Conservation (phyloP, 192 early-diverging fungal species). For the Hyaloraphidium curvatum region DNA sequence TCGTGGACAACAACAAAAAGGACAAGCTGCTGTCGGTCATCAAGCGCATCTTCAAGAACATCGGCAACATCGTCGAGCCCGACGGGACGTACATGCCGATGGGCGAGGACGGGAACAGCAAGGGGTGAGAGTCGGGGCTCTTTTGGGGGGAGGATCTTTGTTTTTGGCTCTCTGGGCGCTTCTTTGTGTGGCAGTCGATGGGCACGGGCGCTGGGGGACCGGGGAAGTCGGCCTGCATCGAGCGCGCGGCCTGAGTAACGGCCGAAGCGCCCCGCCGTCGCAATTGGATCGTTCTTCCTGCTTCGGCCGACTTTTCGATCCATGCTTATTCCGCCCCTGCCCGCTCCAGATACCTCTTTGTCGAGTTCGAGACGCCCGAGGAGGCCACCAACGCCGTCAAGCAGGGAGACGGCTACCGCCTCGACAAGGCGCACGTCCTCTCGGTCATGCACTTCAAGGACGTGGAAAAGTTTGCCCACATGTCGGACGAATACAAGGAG, state of each 20-base stretch:
- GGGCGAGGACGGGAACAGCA: constrained; percentile 48
- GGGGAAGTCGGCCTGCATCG: no score
- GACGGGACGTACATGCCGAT: constrained; percentile 77
- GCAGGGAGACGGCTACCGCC: constrained; percentile 47
- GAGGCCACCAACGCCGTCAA: constrained; percentile 61
- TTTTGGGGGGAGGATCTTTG: background rate
- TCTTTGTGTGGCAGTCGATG: background rate
- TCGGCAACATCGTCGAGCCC: constrained; percentile 52
- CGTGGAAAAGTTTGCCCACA: constrained; percentile 58
- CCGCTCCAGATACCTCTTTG: constrained; percentile 54
- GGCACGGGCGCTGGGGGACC: no score
- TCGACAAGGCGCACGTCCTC: constrained; percentile 67
- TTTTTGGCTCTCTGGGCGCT: background rate
- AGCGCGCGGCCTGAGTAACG: no score
- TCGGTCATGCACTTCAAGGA: constrained; percentile 80
- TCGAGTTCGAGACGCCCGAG: constrained; percentile 78
- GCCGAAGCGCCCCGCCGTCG: background rate
- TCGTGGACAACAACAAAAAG: constrained; percentile 69
- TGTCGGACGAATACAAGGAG: constrained; percentile 53
- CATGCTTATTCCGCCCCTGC: background rate
- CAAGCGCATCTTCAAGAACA: constrained; percentile 63
- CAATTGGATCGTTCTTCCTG: background rate
- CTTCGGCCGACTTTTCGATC: background rate
- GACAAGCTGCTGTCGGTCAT: constrained; percentile 55
- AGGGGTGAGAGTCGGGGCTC: constrained; percentile 39